These are phyloP conservation scores for Boletellus ananas DNA, from an alignment of 768 basidiomycete genomes.

Conservation along the genomic window DNA sequence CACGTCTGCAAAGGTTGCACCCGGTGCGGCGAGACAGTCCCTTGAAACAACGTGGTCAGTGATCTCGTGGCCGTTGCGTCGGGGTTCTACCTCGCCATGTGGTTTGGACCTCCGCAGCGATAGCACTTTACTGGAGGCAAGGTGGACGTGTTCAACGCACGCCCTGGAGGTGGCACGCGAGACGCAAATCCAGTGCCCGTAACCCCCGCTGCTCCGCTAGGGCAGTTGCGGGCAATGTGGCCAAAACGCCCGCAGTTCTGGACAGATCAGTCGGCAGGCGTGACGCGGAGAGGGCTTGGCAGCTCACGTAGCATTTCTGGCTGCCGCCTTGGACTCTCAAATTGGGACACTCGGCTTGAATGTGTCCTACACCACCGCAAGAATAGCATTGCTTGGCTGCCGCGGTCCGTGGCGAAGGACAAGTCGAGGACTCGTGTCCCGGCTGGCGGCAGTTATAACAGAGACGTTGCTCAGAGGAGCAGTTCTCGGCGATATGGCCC, in stretches of 20 bases:
- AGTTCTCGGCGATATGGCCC: constrained; percentile 91
- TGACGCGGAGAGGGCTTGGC: constrained; percentile 1
- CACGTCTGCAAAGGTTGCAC: constrained; percentile 46
- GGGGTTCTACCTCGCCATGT: constrained; percentile 64
- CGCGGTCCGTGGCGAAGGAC: constrained; percentile 78
- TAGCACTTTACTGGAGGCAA: constrained; percentile 85
- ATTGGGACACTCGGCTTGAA: constrained; percentile 83
- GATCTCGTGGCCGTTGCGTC: neutral
- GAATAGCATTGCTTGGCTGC: constrained; percentile 90
- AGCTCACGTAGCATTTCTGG: constrained; percentile 82
- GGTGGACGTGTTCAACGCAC: constrained; percentile 69
- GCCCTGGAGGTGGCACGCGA: constrained; percentile 71
- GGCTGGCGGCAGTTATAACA: constrained; percentile 95
- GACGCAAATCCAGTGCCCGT: constrained; percentile 50
- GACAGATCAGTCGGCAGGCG: constrained; percentile 3
- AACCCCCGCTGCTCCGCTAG: constrained; percentile 42
- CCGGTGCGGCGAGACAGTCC: constrained; percentile 78
- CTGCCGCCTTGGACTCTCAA: constrained; percentile 63
- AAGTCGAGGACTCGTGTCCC: constrained; percentile 89
- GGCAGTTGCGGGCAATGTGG: constrained; percentile 77
- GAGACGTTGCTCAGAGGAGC: constrained; percentile 81
- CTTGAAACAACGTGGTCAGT: constrained; percentile 34
- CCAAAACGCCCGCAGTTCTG: constrained; percentile 81
- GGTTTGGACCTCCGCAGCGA: constrained; percentile 85
- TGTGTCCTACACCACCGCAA: constrained; percentile 89